Evolutionary conservation across 805 yeast species (phyloP).

Genomic region (Pichia exigua): DNA sequence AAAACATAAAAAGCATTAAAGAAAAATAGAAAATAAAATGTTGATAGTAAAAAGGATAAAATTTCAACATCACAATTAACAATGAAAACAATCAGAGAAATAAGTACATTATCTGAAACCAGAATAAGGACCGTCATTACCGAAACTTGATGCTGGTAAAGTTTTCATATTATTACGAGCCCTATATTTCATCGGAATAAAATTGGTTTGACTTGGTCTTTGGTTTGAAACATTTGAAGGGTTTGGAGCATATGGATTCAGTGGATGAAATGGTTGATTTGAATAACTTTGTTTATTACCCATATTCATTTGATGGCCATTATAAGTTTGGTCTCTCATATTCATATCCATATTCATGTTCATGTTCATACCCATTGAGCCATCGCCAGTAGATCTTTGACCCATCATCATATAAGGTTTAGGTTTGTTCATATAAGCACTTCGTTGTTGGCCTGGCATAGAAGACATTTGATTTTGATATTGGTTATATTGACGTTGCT

Average conservation of each 20-base stretch:
- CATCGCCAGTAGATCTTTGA: not conserved
- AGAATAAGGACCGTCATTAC: conserved; percentile 38
- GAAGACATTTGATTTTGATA: conserved; percentile 3
- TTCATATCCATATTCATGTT: not conserved
- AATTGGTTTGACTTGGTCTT: conserved; percentile 10
- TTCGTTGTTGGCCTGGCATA: conserved; percentile 2
- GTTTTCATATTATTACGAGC: conserved; percentile 15
- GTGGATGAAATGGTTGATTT: conserved; percentile 6
- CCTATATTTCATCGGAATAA: conserved; percentile 10
- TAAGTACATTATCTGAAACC: conserved; percentile 11
- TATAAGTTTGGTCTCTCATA: not conserved
- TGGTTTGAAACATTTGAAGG: conserved; percentile 1
- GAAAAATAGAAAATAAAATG: not conserved
- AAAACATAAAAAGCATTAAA: not conserved
- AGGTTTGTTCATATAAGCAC: conserved; percentile 1
- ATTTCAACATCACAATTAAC: not conserved
- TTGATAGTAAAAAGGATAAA: not conserved
- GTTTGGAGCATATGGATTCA: conserved; percentile 2
- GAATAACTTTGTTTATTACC: conserved; percentile 17
- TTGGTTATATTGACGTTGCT: conserved; percentile 3
- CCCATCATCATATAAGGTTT: conserved; percentile 9
- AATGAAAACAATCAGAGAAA: too few species aligned
- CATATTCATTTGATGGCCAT: not conserved
- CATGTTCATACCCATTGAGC: not conserved
- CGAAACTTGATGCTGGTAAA: conserved; percentile 17